Base-by-base conservation (phyloP, 2,329 filamentous ascomycete species). In the Hypoxylon sp. region DNA sequence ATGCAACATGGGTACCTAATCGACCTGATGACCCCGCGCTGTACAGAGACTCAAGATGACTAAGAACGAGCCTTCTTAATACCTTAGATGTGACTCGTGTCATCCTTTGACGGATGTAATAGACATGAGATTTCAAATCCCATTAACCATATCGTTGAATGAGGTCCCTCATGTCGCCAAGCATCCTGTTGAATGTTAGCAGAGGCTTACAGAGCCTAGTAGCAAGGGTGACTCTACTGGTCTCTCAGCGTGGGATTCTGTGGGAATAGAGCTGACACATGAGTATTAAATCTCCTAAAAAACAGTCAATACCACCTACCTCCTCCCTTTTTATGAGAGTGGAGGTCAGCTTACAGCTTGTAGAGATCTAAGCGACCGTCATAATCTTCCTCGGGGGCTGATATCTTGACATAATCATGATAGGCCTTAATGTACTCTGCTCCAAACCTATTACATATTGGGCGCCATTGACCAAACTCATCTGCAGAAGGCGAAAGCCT, bases 321-420 rank as follows among this genome's bases (percentile, higher is more conserved):
- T 11, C 24, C 17, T 47, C 22, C 17, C 14, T 47, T 5, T 13
- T 24, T 24, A 11, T 10, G 1, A 11, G 8, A 22, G 19, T 19
- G 17, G 3, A 14, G 5, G 19, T 47, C 3, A 14, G 22, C 44
- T 10, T 17, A 47, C 44, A 47, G 22, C 19, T 47, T 47, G 44
- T 47, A 47, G 19, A 47, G 19, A 47, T 47, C 44, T 5, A 47
- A 47, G 9, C 19, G 44, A 26, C 44, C 44, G 5, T 47, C 17
- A 47, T 47, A 47, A 47, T 47, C 44, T 14, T 47, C 44, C 17
- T 47, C 44, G 8, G 44, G 44, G 11, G 17, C 44, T 47, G 44
- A 47, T 24, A 47, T 47, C 44, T 47, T 24, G 3, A 47, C 17
- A 17, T 47, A 47, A 9, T 47, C 22, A 24, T 47, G 44, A 8